Conservation (phyloP, 2,329 filamentous ascomycete species). For the Phyllosticta paracitricarpa region DNA sequence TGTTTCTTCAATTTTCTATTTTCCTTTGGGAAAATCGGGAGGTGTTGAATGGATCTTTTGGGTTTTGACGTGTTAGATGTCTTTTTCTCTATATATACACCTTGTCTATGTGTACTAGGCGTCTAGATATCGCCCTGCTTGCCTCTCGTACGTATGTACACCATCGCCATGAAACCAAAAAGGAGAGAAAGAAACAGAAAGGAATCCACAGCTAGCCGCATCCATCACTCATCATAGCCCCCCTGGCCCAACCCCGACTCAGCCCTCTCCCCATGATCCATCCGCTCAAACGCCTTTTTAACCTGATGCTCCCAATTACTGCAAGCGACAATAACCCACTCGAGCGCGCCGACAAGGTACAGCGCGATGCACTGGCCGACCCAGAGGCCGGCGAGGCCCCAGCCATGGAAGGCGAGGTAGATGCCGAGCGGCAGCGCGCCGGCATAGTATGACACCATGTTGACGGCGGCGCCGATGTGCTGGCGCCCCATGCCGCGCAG, state of each 20-base stretch:
- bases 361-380: constrained; percentile 63
- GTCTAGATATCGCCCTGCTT: too few relatives aligned
- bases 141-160: too few relatives aligned
- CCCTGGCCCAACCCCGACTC: constrained; percentile 23
- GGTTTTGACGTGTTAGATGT: too few relatives aligned
- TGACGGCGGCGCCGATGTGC: constrained; percentile 74
- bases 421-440: constrained; percentile 74
- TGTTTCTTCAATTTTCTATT: too few relatives aligned
- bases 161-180: background rate
- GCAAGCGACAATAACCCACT: constrained; percentile 70
- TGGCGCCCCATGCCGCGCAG: constrained; percentile 78
- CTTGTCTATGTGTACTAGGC: background rate
- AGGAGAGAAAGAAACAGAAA: background rate
- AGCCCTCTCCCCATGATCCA: constrained; percentile 46
- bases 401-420: constrained; percentile 75
- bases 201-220: too few relatives aligned
- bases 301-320: constrained; percentile 72
- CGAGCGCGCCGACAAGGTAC: constrained; percentile 65
- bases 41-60: too few relatives aligned
- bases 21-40: too few relatives aligned
- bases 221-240: background rate
- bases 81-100: too few relatives aligned
- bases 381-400: constrained; percentile 74
- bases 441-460: constrained; percentile 74
- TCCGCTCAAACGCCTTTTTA: constrained; percentile 56